These are phyloP conservation scores for Gyromitra esculenta DNA, from an alignment of 2,329 filamentous ascomycete species.

Conservation along the genomic window DNA sequence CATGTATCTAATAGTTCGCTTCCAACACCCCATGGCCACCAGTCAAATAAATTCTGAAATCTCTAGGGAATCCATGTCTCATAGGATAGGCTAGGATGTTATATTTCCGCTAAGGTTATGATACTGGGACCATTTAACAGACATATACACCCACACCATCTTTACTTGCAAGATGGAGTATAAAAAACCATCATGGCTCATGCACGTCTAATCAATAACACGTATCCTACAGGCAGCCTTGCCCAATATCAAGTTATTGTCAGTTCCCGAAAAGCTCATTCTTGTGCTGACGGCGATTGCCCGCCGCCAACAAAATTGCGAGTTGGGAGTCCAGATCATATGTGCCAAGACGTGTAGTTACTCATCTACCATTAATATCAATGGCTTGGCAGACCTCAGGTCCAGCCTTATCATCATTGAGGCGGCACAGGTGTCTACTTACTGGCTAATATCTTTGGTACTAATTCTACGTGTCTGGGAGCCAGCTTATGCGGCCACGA, in stretches of 20 bases:
- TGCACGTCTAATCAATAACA: neutral
- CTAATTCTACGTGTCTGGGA: constrained; percentile 11
- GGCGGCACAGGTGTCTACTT: neutral
- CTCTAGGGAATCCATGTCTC: constrained; percentile 16
- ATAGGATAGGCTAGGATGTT: neutral
- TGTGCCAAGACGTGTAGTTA: neutral
- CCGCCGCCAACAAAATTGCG: neutral
- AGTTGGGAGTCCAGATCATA: neutral
- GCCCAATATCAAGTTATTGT: constrained; percentile 13
- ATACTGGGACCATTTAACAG: too few relatives aligned
- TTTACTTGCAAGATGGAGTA: too few relatives aligned
- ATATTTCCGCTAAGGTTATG: too few relatives aligned
- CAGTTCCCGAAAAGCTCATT: constrained; percentile 1
- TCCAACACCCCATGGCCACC: neutral
- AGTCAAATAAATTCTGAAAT: neutral
- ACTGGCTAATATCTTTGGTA: constrained; percentile 12
- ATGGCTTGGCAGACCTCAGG: neutral
- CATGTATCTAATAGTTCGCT: constrained; percentile 9
- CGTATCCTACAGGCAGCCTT: neutral
- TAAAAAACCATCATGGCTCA: neutral
- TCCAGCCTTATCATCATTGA: neutral
- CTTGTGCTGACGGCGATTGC: neutral
- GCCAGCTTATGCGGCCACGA: constrained; percentile 18
- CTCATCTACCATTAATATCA: neutral
- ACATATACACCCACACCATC: too few relatives aligned